Percentiles rank a stretch among this genome's conserved stretches.
These are phyloP conservation scores for Penicillium sp. DNA, from an alignment of 2,329 filamentous ascomycete genomes.

Conservation along the genomic window DNA sequence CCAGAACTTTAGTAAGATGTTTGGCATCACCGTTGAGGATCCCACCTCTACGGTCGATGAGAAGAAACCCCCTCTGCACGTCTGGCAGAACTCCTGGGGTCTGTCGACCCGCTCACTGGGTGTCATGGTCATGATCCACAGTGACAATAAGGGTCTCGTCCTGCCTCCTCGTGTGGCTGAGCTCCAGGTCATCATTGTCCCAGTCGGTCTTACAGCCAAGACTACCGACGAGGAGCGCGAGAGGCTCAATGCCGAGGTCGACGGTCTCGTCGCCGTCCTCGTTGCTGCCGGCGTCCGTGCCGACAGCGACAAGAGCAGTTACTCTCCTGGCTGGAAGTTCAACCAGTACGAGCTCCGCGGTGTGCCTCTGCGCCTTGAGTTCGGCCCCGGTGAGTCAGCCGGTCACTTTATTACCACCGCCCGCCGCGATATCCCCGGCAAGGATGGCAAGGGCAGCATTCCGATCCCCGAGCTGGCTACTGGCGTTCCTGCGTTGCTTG, in stretches of 20 bases:
- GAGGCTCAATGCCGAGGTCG: slow-evolving; percentile 71
- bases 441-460: slow-evolving; percentile 73
- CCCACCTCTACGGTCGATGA: slow-evolving; percentile 67
- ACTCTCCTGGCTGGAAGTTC: slow-evolving; percentile 96
- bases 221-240: slow-evolving; percentile 74
- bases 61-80: slow-evolving; percentile 74
- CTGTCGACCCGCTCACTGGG: slow-evolving; percentile 95
- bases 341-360: slow-evolving; percentile 98
- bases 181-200: slow-evolving; percentile 80
- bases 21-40: slow-evolving; percentile 95
- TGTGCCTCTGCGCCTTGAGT: slow-evolving; percentile 89
- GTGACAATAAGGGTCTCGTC: slow-evolving; percentile 91
- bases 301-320: slow-evolving; percentile 80
- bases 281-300: slow-evolving; percentile 71
- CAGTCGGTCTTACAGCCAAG: slow-evolving; percentile 89
- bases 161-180: slow-evolving; percentile 88
- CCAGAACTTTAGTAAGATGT: slow-evolving; percentile 99
- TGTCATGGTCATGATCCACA: slow-evolving; percentile 98
- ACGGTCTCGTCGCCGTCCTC: slow-evolving; percentile 66
- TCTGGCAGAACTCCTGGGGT: slow-evolving; percentile 99
- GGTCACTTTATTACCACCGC: slow-evolving; percentile 80
- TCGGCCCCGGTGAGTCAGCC: slow-evolving; percentile 89
- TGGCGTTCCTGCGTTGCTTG: slow-evolving; percentile 75
- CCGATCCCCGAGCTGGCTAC: slow-evolving; percentile 69
- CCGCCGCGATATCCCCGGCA: slow-evolving; percentile 70